A percentile compares a stretch with the other conserved stretches of the same genome.
Conservation (phyloP, 345 rosid genomes). For the Kandelia obovata region DNA sequence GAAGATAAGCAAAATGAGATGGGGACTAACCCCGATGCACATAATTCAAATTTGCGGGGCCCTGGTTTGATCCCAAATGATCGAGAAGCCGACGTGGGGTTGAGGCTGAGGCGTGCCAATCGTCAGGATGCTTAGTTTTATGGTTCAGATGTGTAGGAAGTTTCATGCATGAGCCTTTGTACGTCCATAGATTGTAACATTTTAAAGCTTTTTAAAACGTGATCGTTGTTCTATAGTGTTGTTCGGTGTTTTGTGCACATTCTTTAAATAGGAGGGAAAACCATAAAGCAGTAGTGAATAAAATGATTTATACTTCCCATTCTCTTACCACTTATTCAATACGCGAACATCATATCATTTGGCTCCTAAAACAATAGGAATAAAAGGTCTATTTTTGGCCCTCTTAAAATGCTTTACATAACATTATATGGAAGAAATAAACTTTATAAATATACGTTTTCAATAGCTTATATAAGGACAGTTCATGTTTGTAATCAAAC, state of each 20-base stretch:
- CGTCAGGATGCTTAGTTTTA: conserved; percentile 30
- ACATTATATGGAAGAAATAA: too few relatives aligned
- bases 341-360: too few relatives aligned
- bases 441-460: too few relatives aligned
- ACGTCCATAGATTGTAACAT: not conserved
- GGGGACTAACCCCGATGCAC: conserved; percentile 22
- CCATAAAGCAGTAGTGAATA: not conserved
- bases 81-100: conserved; percentile 49
- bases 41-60: conserved; percentile 17
- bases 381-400: too few relatives aligned
- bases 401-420: too few relatives aligned
- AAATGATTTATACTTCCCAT: not conserved
- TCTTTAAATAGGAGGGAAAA: not conserved
- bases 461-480: too few relatives aligned
- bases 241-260: not conserved
- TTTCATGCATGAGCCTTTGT: not conserved
- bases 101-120: conserved; percentile 55
- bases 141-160: not conserved
- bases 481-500: too few relatives aligned
- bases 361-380: too few relatives aligned
- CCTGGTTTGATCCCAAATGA: conserved; percentile 36
- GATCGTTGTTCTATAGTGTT: not conserved
- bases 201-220: not conserved
- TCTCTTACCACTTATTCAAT: not conserved
- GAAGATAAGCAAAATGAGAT: conserved; percentile 32